These are phyloP conservation scores for Coemansia sp. DNA, from an alignment of 192 early-diverging fungal genomes.

Conservation along the genomic window DNA sequence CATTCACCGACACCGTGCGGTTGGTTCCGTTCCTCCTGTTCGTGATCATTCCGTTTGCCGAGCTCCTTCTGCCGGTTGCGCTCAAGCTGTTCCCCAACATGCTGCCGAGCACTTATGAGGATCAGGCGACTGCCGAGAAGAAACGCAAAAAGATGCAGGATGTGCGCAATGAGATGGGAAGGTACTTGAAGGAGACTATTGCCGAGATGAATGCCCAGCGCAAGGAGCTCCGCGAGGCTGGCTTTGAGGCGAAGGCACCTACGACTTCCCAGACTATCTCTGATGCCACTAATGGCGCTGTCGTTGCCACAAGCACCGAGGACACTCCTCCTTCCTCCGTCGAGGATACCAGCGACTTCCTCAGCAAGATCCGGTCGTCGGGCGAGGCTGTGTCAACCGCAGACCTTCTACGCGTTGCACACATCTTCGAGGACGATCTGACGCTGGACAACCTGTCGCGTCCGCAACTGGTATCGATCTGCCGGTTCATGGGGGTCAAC, in stretches of 20 bases:
- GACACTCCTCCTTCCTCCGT: neutral
- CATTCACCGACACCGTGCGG: conserved; percentile 80
- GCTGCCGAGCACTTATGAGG: conserved; percentile 94
- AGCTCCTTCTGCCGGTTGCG: conserved; percentile 88
- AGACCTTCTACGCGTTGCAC: conserved; percentile 80
- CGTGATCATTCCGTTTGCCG: conserved; percentile 91
- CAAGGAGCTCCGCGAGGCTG: conserved; percentile 9
- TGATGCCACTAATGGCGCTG: neutral
- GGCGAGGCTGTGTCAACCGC: conserved; percentile 80
- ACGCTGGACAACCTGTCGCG: conserved; percentile 91
- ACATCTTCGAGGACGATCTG: conserved; percentile 90
- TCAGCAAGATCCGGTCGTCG: conserved; percentile 69
- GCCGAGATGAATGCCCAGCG: conserved; percentile 68
- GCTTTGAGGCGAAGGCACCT: conserved; percentile 36
- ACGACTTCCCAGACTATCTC: conserved; percentile 43
- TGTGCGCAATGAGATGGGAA: conserved; percentile 92
- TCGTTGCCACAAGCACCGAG: conserved; percentile 19
- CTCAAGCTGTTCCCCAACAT: conserved; percentile 95
- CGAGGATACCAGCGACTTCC: conserved; percentile 35
- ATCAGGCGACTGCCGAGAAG: conserved; percentile 81
- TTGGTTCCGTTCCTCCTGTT: conserved; percentile 92
- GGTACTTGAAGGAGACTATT: conserved; percentile 94
- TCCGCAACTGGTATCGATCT: conserved; percentile 93
- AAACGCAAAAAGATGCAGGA: conserved; percentile 90
- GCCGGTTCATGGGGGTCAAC: conserved; percentile 92